A percentile compares a stretch with the other conserved stretches of the same genome.
Evolutionary conservation across 495 filamentous ascomycete species (phyloP).

Genomic region (Talaromyces nanjingensis): DNA sequence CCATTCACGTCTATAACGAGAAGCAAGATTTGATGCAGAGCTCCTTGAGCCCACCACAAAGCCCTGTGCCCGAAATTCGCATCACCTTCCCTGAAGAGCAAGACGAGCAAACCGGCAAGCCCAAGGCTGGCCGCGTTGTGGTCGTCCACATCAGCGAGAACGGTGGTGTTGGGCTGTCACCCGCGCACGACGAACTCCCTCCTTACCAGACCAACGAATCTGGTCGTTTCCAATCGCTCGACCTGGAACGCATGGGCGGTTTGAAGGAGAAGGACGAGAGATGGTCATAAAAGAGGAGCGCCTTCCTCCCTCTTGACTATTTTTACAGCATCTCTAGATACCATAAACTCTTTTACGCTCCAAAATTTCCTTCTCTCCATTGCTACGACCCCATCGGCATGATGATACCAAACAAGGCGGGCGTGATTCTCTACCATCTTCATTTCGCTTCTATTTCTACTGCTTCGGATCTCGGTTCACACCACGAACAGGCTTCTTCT

Average conservation of each 20-base stretch:
- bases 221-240: slow-evolving; percentile 80
- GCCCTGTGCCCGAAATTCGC: slow-evolving; percentile 92
- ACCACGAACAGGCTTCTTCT: slow-evolving; percentile 4
- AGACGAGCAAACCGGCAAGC: slow-evolving; percentile 63
- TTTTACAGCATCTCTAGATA: not conserved
- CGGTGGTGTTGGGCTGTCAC: slow-evolving; percentile 78
- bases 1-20: slow-evolving; percentile 67
- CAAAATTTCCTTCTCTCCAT: slow-evolving; percentile 18
- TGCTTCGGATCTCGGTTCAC: slow-evolving; percentile 24
- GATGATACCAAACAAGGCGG: slow-evolving; percentile 9
- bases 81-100: slow-evolving; percentile 98
- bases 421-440: slow-evolving; percentile 11
- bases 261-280: slow-evolving; percentile 75
- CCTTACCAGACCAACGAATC: slow-evolving; percentile 74
- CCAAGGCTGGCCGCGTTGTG: slow-evolving; percentile 81
- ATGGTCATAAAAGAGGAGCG: slow-evolving; percentile 24
- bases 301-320: not conserved
- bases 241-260: slow-evolving; percentile 91
- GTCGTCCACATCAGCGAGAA: slow-evolving; percentile 86
- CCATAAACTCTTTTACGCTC: slow-evolving; percentile 11
- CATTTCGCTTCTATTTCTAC: slow-evolving; percentile 18
- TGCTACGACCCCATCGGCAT: slow-evolving; percentile 11
- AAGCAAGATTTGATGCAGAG: slow-evolving; percentile 65
- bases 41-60: slow-evolving; percentile 66
- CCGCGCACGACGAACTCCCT: slow-evolving; percentile 72